Evolutionary conservation across 2,329 filamentous ascomycete species (phyloP).

Genomic region (Chaetomium globosum): DNA sequence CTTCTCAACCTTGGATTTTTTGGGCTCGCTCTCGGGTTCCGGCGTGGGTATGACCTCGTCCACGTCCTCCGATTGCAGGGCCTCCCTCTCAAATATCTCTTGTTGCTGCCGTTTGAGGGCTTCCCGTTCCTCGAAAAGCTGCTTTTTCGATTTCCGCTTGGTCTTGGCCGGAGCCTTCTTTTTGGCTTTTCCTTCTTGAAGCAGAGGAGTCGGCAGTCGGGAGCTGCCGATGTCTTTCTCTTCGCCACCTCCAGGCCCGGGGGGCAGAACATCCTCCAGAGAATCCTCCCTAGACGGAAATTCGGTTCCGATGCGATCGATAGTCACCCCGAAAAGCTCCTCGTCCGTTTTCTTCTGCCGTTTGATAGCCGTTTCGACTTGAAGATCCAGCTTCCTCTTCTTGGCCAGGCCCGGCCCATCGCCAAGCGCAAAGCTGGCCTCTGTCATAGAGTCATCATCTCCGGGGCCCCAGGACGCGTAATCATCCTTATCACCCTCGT

Average conservation of each 20-base stretch:
- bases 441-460: slow-evolving; percentile 70
- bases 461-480: slow-evolving; percentile 51
- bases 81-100: slow-evolving; percentile 52
- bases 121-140: slow-evolving; percentile 69
- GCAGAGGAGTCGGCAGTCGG: slow-evolving; percentile 52
- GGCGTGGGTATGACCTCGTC: slow-evolving; percentile 44
- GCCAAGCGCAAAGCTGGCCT: slow-evolving; percentile 68
- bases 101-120: slow-evolving; percentile 61
- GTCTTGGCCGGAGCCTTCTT: slow-evolving; percentile 62
- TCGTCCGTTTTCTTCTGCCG: slow-evolving; percentile 79
- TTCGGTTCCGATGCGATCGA: slow-evolving; percentile 56
- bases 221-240: slow-evolving; percentile 52
- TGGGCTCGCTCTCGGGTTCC: slow-evolving; percentile 41
- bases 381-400: slow-evolving; percentile 75
- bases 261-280: slow-evolving; percentile 54
- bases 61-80: slow-evolving; percentile 41
- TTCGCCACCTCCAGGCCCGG: slow-evolving; percentile 51
- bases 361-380: slow-evolving; percentile 71
- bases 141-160: slow-evolving; percentile 79
- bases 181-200: slow-evolving; percentile 52
- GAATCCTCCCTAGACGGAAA: slow-evolving; percentile 51
- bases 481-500: slow-evolving; percentile 57
- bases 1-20: slow-evolving; percentile 35
- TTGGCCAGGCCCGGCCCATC: slow-evolving; percentile 55
- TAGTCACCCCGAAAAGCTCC: slow-evolving; percentile 70